These are phyloP conservation scores for Elsinoe necatrix DNA, from an alignment of 2,329 filamentous ascomycete genomes.

Conservation along the genomic window DNA sequence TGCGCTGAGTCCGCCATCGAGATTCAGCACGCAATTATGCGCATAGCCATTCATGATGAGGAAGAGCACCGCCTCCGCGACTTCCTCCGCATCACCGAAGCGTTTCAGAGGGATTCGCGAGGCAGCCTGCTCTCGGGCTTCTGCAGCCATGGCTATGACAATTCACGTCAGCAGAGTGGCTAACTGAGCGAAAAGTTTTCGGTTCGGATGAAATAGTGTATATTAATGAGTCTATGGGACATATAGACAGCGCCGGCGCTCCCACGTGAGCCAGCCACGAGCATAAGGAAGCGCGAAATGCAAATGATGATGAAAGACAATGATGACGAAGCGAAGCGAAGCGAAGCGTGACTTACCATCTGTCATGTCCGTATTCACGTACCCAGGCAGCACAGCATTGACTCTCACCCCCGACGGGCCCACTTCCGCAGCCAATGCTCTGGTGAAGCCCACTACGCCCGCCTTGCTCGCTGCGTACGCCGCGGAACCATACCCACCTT, in stretches of 20 bases:
- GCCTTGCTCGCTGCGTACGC: constrained; percentile 35
- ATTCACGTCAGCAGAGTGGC: constrained; percentile 29
- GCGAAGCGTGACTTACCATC: constrained; percentile 14
- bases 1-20: constrained; percentile 77
- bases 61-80: constrained; percentile 44
- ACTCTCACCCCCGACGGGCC: constrained; percentile 57
- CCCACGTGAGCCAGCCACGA: not conserved
- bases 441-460: constrained; percentile 20
- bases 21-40: constrained; percentile 77
- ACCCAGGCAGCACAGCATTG: constrained; percentile 41
- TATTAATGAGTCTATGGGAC: constrained; percentile 10
- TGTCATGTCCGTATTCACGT: constrained; percentile 23
- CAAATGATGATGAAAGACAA: not conserved
- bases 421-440: constrained; percentile 18
- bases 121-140: constrained; percentile 35
- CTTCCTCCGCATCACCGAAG: constrained; percentile 40
- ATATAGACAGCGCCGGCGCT: not conserved
- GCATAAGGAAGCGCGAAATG: not conserved
- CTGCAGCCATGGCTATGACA: constrained; percentile 37
- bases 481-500: constrained; percentile 52
- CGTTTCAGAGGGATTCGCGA: constrained; percentile 35
- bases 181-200: not conserved
- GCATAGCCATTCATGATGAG: constrained; percentile 64
- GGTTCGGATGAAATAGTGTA: not conserved
- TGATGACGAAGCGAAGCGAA: not conserved